These are phyloP conservation scores for Dillenia suffruticosa DNA, from an alignment of 164 flowering plant species.

Conservation along the genomic window DNA sequence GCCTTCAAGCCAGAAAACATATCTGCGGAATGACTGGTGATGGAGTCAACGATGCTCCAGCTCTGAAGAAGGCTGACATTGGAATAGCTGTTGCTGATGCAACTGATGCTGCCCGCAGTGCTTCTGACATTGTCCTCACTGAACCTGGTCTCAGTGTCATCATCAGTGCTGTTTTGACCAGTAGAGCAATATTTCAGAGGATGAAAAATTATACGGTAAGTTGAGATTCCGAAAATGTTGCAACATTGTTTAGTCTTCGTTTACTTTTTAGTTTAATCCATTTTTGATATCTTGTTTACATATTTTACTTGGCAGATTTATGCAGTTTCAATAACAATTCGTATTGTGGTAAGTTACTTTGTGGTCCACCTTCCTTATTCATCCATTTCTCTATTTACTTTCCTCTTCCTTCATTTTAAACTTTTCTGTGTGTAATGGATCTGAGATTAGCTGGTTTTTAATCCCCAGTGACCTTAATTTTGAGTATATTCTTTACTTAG, in stretches of 20 bases:
- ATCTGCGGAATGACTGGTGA: constrained; percentile 98
- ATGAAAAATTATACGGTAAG: constrained; percentile 82
- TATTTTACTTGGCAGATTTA: constrained; percentile 52
- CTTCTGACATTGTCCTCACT: constrained; percentile 89
- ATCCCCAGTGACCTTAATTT: neutral
- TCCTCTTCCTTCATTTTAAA: no score
- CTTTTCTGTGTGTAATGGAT: no score
- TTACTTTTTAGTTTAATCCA: neutral
- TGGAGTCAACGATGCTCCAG: constrained; percentile 97
- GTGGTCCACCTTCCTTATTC: neutral
- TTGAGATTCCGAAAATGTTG: neutral
- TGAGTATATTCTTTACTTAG: neutral
- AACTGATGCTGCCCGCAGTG: constrained; percentile 95
- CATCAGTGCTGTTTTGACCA: constrained; percentile 80
- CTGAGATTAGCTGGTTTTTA: neutral
- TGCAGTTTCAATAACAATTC: constrained; percentile 92
- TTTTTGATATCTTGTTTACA: neutral
- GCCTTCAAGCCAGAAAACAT: constrained; percentile 80
- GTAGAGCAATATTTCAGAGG: constrained; percentile 80
- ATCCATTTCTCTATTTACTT: no score
- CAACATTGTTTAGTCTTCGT: neutral
- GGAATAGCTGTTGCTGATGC: constrained; percentile 95
- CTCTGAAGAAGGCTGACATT: constrained; percentile 87
- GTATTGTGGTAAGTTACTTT: constrained; percentile 73
- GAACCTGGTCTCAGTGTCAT: constrained; percentile 90